Percentiles rank a stretch among this genome's conserved stretches.
These are phyloP conservation scores for Talaromyces marneffei DNA, from an alignment of 2,329 filamentous ascomycete genomes.

Conservation along the genomic window DNA sequence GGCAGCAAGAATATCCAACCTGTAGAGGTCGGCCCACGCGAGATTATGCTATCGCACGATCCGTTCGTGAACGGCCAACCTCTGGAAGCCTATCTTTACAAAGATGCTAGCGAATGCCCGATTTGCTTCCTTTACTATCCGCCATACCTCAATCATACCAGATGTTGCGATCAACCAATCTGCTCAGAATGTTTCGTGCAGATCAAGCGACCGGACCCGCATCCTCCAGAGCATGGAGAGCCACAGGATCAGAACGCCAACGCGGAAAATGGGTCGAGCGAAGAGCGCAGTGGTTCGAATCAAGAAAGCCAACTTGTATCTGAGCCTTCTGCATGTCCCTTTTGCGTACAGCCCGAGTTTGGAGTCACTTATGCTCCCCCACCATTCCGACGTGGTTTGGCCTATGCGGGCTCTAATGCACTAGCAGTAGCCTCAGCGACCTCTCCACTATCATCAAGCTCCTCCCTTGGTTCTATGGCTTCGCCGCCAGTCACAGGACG, in stretches of 20 bases:
- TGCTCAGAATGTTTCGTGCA: conserved; percentile 99
- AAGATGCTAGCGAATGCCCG: conserved; percentile 81
- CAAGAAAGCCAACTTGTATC: conserved; percentile 67
- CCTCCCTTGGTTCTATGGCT: conserved; percentile 51
- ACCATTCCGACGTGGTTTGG: conserved; percentile 76
- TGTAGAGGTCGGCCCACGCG: conserved; percentile 66
- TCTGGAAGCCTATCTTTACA: conserved; percentile 88
- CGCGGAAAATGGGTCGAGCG: conserved; percentile 10
- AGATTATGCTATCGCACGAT: conserved; percentile 73
- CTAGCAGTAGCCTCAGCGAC: conserved; percentile 46
- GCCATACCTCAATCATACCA: conserved; percentile 84
- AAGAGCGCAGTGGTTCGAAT: conserved; percentile 15
- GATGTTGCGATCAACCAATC: conserved; percentile 92
- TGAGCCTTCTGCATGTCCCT: conserved; percentile 86
- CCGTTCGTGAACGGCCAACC: conserved; percentile 91
- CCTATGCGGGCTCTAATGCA: conserved; percentile 53
- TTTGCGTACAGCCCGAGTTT: conserved; percentile 91
- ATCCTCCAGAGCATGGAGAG: conserved; percentile 71
- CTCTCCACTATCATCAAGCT: conserved; percentile 80
- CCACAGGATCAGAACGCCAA: conserved; percentile 34
- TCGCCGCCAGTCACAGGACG: conserved; percentile 44
- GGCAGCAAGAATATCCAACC: conserved; percentile 68
- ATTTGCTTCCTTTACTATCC: conserved; percentile 97
- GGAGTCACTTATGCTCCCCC: conserved; percentile 92
- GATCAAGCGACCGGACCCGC: conserved; percentile 89